Evolutionary conservation across 2,329 filamentous ascomycete species (phyloP), one percentile per base, ranked within the genome.

Genomic region (Bimuria novae-zelandiae): DNA sequence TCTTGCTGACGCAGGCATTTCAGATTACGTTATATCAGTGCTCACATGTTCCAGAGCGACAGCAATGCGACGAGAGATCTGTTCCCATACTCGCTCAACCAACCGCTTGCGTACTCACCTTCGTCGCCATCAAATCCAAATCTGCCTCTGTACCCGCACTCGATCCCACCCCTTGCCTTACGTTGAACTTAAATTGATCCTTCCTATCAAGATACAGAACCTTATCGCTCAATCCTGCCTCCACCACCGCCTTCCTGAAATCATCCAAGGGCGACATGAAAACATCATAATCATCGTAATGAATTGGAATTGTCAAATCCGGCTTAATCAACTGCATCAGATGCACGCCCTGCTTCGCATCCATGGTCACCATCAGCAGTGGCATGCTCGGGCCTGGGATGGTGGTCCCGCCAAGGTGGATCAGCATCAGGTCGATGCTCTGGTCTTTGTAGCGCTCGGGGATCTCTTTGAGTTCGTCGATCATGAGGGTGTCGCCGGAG

Each of bases 321-420:
- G 85, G 83, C 25, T 83, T 73, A 27, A 89, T 79, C 52, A 88
- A 59, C 59, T 77, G 73, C 67, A 89, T 81, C 56, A 89, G 66
- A 70, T 85, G 72, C 23, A 88, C 59, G 0, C 85, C 85, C 68
- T 87, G 82, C 63, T 80, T 76, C 19, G 81, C 85, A 67, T 88
- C 85, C 85, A 89, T 89, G 0, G 85, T 88, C 2, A 88, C 82
- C 85, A 88, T 88, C 21, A 88, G 53, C 54, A 88, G 69, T 39
- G 84, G 83, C 67, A 84, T 61, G 4, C 77, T 76, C 0, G 84
- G 83, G 0, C 80, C 78, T 0, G 85, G 86, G 25, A 89, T 83
- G 3, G 84, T 88, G 0, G 85, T 88, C 2, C 85, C 85, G 17
- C 85, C 85, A 0, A 89, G 72, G 56, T 89, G 86, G 1, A 85